Evolutionary conservation across 2,329 filamentous ascomycete genomes (phyloP).

Genomic region (Epichloe coenophiala): DNA sequence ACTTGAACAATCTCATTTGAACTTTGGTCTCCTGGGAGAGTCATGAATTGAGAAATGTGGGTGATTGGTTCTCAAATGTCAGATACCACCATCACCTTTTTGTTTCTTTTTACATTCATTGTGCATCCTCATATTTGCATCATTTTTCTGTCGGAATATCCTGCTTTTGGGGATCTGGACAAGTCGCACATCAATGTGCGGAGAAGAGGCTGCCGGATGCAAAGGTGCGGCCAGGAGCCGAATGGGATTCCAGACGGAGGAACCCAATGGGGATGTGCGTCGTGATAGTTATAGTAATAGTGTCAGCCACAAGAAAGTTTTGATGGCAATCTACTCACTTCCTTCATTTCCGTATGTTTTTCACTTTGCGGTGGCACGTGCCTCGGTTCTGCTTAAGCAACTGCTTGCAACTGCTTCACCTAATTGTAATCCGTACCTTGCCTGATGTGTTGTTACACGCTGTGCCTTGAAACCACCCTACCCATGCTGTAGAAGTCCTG

Average conservation of each 20-base stretch:
- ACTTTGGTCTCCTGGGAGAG: background rate
- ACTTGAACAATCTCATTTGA: background rate
- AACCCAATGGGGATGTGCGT: conserved; percentile 4
- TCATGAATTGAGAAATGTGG: background rate
- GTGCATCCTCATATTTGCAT: background rate
- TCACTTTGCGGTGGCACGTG: background rate
- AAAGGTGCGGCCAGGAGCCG: conserved; percentile 5
- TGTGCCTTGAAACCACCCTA: too few species aligned
- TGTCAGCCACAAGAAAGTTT: conserved; percentile 14
- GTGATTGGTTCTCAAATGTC: background rate
- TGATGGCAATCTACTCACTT: conserved; percentile 8
- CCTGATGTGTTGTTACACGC: too few species aligned
- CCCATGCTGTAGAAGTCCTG: too few species aligned
- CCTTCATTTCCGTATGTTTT: background rate
- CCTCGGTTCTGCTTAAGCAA: too few species aligned
- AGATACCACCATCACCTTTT: background rate
- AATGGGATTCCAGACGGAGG: conserved; percentile 1
- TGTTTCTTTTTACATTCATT: conserved; percentile 2
- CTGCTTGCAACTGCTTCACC: too few species aligned
- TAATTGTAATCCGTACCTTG: too few species aligned
- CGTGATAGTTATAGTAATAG: conserved; percentile 16
- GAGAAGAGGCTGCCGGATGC: conserved; percentile 7
- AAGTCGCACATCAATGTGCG: background rate
- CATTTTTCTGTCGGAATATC: background rate
- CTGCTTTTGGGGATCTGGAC: background rate